Base-by-base conservation (phyloP, 139 green algal genomes). In the Dunaliella sp. region DNA sequence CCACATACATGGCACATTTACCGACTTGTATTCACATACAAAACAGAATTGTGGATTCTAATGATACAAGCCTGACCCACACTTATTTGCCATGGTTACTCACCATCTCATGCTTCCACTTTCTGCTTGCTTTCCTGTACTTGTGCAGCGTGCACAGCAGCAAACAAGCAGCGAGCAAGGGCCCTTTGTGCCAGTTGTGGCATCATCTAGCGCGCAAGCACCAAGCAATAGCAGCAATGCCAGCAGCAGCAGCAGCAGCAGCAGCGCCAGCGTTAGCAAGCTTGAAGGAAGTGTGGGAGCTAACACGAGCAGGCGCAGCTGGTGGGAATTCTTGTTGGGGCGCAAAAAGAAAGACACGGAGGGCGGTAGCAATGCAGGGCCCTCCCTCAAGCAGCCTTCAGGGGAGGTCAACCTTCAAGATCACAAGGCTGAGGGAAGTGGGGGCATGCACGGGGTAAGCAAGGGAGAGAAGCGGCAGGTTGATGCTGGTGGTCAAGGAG, bases 241-340 rank as follows among this genome's bases (percentile, higher is more conserved):
- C 48, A 88, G 85, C 36, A 85, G 34, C 34, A 48, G 35, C n/a
- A 34, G 35, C 48, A 83, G 25, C 0, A 57, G 73, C 74, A 28
- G 32, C 26, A 88, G 12, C 1, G 81, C 80, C 0, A 31, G 37
- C 2, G 31, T 58, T 2, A 1, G 48, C 7, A 16, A 65, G 48
- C 7, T 26, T 7, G 16, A 65, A 65, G 48, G 16, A 7, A 65
- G 48, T 65, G 7, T 16, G 48, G 48, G 7, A 16, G 7, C 48
- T 65, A 65, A 65, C 7, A 7, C n/a, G n/a, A 65, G 48, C 48
- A 65, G 48, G 48, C 7, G 48, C n/a, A n/a, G n/a, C n/a, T 65
- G 48, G 48, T 65, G 48, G 48, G 48, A 7, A 26, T 65, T 7
- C 7, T 65, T 65, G 48, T 26, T 16, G 7, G 48, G 48, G 48